phyloP scores from a whole-genome alignment of 2,329 filamentous ascomycete genomes.

The Phialophora verrucosa region DNA sequence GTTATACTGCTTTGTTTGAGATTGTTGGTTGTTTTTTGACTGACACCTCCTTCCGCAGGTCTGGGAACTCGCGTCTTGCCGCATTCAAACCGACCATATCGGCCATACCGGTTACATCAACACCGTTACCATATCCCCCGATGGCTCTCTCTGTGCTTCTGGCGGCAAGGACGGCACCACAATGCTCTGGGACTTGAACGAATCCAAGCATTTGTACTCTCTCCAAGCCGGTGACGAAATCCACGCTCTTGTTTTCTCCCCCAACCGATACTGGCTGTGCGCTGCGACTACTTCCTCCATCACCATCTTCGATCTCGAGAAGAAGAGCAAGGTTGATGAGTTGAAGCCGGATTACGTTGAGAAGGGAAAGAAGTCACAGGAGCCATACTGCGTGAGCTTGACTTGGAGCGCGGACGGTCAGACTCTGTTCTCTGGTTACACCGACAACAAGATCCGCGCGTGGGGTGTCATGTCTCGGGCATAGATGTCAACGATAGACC shows the following conservation, averaged over 20 bases:
- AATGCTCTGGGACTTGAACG: slow-evolving; percentile 99
- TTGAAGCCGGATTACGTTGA: slow-evolving; percentile 97
- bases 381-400: slow-evolving; percentile 96
- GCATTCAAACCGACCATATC: slow-evolving; percentile 99
- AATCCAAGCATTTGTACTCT: slow-evolving; percentile 99
- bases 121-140: slow-evolving; percentile 99
- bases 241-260: slow-evolving; percentile 99
- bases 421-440: slow-evolving; percentile 99
- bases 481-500: slow-evolving; percentile 52
- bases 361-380: slow-evolving; percentile 97
- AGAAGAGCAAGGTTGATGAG: slow-evolving; percentile 89
- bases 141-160: slow-evolving; percentile 97
- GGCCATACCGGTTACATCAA: slow-evolving; percentile 99
- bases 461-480: slow-evolving; percentile 97
- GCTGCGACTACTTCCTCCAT: slow-evolving; percentile 96
- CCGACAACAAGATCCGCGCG: slow-evolving; percentile 97
- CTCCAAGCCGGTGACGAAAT: slow-evolving; percentile 99
- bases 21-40: slow-evolving; percentile 20
- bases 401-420: slow-evolving; percentile 98
- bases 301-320: slow-evolving; percentile 99
- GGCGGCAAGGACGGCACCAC: slow-evolving; percentile 99
- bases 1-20: neutral
- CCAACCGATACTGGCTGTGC: slow-evolving; percentile 99
- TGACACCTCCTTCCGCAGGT: slow-evolving; percentile 66
- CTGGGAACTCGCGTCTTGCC: slow-evolving; percentile 99